Evolutionary conservation across 495 filamentous ascomycete genomes (phyloP), one percentile per base, ranked within the genome.

Genomic region (Talaromyces ruber): DNA sequence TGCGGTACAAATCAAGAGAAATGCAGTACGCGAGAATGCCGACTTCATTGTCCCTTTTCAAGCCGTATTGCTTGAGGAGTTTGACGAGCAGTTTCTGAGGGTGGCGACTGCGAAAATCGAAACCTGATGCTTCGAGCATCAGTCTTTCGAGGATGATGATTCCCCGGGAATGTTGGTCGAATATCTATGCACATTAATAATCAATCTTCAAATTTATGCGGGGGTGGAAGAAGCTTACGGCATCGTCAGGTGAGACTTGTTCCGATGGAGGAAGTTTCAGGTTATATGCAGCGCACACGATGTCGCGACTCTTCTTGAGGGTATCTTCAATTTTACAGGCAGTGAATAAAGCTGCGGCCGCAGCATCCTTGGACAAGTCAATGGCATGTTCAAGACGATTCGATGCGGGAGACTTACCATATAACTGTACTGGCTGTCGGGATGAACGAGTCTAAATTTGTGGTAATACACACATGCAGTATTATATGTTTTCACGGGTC

Each of bases 311-410:
- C 76, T 98, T 98, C 76, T 98, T 98, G 53, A 98, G 79, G 1
- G 94, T 98, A 70, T 98, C 94, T 69, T 98, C 94, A 51, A 93
- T 92, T 73, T 98, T 98, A 82, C 93, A 97, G 37, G 92, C 92
- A 18, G 89, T 87, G 67, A 98, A 93, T 30, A 98, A 79, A 29
- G 90, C 86, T 12, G 94, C 93, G 0, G 92, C 84, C 3, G 92
- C 90, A 4, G 91, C 92, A 71, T 98, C 94, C 83, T 88, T 29
- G 57, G 11, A 21, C 8, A 21, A 55, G 14, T 67, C 25, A 57
- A 61, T 74, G 47, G 75, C 66, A 47, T 43, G 57, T 21, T 16
- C 22, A 16, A 2, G 30, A 0, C 2, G 29, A 16, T 16, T 8
- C 6, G 2, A 28, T 26, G 22, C 4, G 18, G 9, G 12, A 25